Conservation (phyloP, 495 filamentous ascomycete species). For the Thermochaetoides thermophila region DNA sequence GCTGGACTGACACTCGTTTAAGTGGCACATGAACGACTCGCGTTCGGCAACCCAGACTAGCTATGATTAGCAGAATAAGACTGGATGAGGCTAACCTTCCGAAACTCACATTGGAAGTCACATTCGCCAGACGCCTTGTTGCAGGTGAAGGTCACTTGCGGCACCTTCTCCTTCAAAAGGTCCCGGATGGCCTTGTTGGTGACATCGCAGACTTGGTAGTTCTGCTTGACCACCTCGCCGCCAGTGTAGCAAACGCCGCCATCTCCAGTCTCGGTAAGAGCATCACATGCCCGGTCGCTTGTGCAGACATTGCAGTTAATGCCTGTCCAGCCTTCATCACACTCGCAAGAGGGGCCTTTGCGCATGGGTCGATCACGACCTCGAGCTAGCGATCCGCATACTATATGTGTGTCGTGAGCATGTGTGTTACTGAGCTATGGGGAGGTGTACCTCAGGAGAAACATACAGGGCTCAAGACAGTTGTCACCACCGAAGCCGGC, state of each 20-base stretch:
- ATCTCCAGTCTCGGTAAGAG: constrained; percentile 62
- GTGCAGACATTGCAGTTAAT: constrained; percentile 98
- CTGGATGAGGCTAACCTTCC: background rate
- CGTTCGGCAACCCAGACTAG: constrained; percentile 82
- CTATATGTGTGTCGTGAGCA: constrained; percentile 17
- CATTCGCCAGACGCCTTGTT: constrained; percentile 57
- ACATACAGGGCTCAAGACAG: constrained; percentile 60
- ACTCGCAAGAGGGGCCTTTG: constrained; percentile 55
- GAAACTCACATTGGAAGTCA: constrained; percentile 74
- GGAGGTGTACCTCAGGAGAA: background rate
- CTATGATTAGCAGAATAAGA: constrained; percentile 22
- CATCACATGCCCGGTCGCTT: constrained; percentile 64
- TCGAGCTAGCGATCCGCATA: constrained; percentile 78
- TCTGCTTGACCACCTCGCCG: constrained; percentile 79
- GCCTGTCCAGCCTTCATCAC: constrained; percentile 90
- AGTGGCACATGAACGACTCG: constrained; percentile 91
- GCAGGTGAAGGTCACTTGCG: constrained; percentile 89
- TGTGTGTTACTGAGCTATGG: background rate
- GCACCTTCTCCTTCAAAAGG: constrained; percentile 65
- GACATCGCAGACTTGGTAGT: constrained; percentile 95
- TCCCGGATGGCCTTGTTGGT: constrained; percentile 85
- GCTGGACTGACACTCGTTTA: constrained; percentile 65
- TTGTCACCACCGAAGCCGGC: constrained; percentile 87
- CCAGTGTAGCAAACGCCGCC: constrained; percentile 85
- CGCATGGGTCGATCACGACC: constrained; percentile 60